Evolutionary conservation across 345 rosid genomes (phyloP).

Genomic region (Turritis glabra): DNA sequence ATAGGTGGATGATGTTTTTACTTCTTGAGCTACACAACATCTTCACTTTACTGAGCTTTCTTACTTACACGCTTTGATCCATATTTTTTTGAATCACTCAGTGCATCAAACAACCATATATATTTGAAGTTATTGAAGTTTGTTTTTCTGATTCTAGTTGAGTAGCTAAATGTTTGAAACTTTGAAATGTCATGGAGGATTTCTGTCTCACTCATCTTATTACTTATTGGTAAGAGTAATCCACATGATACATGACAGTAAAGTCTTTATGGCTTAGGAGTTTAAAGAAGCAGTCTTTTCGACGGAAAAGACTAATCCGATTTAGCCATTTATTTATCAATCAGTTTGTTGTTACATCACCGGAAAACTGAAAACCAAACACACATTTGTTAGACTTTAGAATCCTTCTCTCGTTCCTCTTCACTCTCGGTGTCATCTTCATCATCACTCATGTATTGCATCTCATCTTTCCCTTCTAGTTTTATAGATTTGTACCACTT

Average conservation of each 20-base stretch:
- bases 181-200: not conserved
- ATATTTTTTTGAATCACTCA: constrained; percentile 21
- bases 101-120: constrained; percentile 24
- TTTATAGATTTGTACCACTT: constrained; percentile 82
- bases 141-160: constrained; percentile 6
- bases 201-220: not conserved
- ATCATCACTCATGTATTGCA: constrained; percentile 28
- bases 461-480: constrained; percentile 57
- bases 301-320: constrained; percentile 29
- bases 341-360: constrained; percentile 40
- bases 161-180: not conserved
- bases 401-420: constrained; percentile 37
- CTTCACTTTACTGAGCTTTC: not conserved
- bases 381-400: constrained; percentile 49
- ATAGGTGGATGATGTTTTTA: constrained; percentile 46
- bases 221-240: constrained; percentile 6
- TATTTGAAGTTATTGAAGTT: constrained; percentile 22
- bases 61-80: constrained; percentile 12
- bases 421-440: constrained; percentile 41
- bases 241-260: not conserved
- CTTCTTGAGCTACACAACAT: constrained; percentile 19
- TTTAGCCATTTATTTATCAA: constrained; percentile 36
- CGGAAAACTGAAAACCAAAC: constrained; percentile 20
- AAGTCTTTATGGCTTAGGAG: not conserved
- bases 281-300: constrained; percentile 7